Evolutionary conservation across 306 rosid genomes (phyloP), one percentile per base, ranked within the genome.

Genomic region (Lathyrus aphaca): DNA sequence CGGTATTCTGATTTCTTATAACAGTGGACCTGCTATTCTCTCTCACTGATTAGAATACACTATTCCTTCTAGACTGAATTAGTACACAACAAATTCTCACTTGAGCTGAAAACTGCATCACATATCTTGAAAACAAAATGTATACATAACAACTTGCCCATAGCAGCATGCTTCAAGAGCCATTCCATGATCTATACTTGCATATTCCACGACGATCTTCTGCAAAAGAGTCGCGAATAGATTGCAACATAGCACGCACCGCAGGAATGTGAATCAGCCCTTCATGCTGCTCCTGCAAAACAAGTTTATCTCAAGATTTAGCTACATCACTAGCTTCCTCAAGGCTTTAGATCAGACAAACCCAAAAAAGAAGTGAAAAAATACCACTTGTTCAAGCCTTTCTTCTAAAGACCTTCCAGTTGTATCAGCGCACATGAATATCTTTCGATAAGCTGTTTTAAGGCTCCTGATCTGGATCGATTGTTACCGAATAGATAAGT

Each of bases 381-480:
- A 65, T 90, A 93, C 99, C 99, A 91, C 84, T 73, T 94, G 81
- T 10, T 84, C 71, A 48, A 91, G 91, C 59, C 95, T 83, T 77
- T 84, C 95, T 63, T 91, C 96, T 11, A 94, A 89, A 71, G 86
- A 82, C 42, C 66, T 68, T 38, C 74, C 80, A 54, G 68, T 85
- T 58, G 80, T 71, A 66, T 81, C 85, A 58, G 64, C 42, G 23
- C 84, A 79, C 92, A 94, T 85, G 87, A 94, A 91, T 78, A 94
- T 78, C 83, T 82, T 94, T 60, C 82, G 80, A 75, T 91, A 94
- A 66, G 95, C 95, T 46, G 81, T 55, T 84, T 86, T 83, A 40
- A 94, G 85, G 79, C 89, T 74, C 73, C 76, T 83, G 74, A 88
- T 83, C 97, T 90, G 64, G 64, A 85, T 90, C 53, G 66, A 85